Evolutionary conservation across 768 basidiomycete species (phyloP), one percentile per base, ranked within the genome.

Genomic region (Collybia sp.): DNA sequence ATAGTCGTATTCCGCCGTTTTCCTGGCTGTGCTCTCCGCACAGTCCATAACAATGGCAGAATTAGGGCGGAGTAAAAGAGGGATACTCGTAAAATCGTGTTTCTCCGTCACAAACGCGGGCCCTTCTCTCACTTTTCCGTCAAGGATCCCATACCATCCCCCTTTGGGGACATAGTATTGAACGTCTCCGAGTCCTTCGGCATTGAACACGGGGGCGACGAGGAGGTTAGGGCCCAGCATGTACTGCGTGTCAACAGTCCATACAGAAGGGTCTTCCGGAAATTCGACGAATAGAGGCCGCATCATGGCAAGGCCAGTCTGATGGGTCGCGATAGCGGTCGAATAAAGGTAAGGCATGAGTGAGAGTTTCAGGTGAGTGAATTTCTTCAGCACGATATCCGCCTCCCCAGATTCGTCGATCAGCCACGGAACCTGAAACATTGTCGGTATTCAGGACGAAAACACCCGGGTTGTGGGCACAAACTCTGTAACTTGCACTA

Each of bases 291-390:
- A 66, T 31, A 66, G 55, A 19, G 64, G 58, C 1, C 65, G 63
- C 61, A 66, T 61, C 56, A 67, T 59, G 10, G 66, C 59, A 9
- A 63, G 46, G 12, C 66, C 66, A 1, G 53, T 65, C 38, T 53
- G 20, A 39, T 65, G 62, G 5, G 66, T 61, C n/a, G 53, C 38
- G 30, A 60, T 58, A 11, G 65, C 65, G 4, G 60, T 62, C 30
- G 51, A 40, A 41, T 61, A 64, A 34, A 76, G 53, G 54, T 75
- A 75, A 1, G 73, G 74, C 71, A 74, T 74, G 40, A 76, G 59
- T 6, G 68, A 57, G 40, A 71, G 59, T 53, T 75, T 75, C 18
- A 66, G 58, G 49, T 69, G 60, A 45, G 70, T 64, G 53, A 72
- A 68, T 44, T 66, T 64, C 20, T 66, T 58, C 31, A 73, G 58